Base-by-base conservation (phyloP, 177 flowering plant species). In the Tripterygium wilfordii region DNA sequence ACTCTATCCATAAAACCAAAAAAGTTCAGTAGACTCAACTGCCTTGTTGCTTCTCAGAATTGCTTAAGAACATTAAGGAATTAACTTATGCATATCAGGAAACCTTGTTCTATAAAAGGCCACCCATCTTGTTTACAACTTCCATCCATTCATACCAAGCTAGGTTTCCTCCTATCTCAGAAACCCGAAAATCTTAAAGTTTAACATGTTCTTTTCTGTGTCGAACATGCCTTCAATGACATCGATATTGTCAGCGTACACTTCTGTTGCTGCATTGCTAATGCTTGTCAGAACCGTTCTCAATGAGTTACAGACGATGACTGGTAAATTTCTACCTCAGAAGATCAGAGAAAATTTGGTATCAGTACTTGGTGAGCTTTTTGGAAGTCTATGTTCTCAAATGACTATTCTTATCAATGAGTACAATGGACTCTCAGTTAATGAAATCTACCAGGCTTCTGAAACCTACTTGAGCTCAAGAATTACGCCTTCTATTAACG, bases 161-260 rank as follows among this genome's bases (percentile, higher is more conserved):
- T n/a, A n/a, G n/a, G n/a, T n/a, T n/a, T n/a, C n/a, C n/a, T n/a
- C n/a, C n/a, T n/a, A n/a, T n/a, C n/a, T n/a, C n/a, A n/a, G n/a
- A n/a, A n/a, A n/a, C n/a, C n/a, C n/a, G n/a, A n/a, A n/a, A n/a
- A n/a, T n/a, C n/a, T n/a, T n/a, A n/a, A n/a, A n/a, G n/a, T n/a
- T n/a, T n/a, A n/a, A n/a, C n/a, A n/a, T n/a, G n/a, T n/a, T n/a
- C n/a, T 57, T 40, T 53, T 49, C 64, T 23, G 28, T 47, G 7
- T 3, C 21, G 8, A 36, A 18, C 22, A 52, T 61, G 38, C 63
- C 66, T 21, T 61, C 63, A 35, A 53, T 60, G 4, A 22, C 63
- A 4, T 32, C 71, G 32, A 53, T 58, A 27, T 37, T 67, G 4
- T 67, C 68, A 13, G 24, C 62, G 3, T 67, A 62, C 51, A 58